Evolutionary conservation across 2,329 filamentous ascomycete species (phyloP), one percentile per base, ranked within the genome.

Genomic region (Beauveria varroae): DNA sequence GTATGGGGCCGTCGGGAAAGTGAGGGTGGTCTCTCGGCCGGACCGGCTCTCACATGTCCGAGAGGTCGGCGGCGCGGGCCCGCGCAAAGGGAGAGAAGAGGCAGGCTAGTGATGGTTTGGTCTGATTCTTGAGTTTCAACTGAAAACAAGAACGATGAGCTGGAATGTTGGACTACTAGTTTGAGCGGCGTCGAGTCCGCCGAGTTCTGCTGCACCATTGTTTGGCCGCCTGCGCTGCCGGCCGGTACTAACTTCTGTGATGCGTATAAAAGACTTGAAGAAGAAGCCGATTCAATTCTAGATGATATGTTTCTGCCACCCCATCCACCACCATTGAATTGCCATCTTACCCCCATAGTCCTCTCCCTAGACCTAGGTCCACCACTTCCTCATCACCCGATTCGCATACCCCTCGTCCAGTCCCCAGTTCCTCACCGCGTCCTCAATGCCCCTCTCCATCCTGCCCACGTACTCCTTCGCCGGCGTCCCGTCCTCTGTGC

Each of bases 171-270:
- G 30, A 50, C 22, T 50, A 30, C 92, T 10, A 86, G 20, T 8
- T 26, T 30, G 47, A 37, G 28, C 46, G 24, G 91, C 92, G 76
- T 75, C 1, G 71, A 72, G 0, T 64, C 68, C 18, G 88, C 90
- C 0, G 91, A 96, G 71, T 34, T 34, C 91, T 97, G 74, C 88
- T 91, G 69, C 86, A 86, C 63, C 85, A 18, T 43, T 43, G 41
- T 16, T 37, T 28, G 18, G 56, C 56, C 50, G 55, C 55, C 30
- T 57, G 30, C 16, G 43, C 22, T 50, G 44, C 46, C 56, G 20
- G 55, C 9, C 14, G 22, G 16, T 26, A 18, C 30, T 41, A 9
- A 55, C 28, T 16, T 18, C 6, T 22, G 56, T 7, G 46, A 58
- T 58, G 46, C 41, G 30, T 50, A 28, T 51, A 50, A 57, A 50